Evolutionary conservation across 208 protist species (phyloP), one percentile per base, ranked within the genome.

Genomic region (Porcisia hertigi): DNA sequence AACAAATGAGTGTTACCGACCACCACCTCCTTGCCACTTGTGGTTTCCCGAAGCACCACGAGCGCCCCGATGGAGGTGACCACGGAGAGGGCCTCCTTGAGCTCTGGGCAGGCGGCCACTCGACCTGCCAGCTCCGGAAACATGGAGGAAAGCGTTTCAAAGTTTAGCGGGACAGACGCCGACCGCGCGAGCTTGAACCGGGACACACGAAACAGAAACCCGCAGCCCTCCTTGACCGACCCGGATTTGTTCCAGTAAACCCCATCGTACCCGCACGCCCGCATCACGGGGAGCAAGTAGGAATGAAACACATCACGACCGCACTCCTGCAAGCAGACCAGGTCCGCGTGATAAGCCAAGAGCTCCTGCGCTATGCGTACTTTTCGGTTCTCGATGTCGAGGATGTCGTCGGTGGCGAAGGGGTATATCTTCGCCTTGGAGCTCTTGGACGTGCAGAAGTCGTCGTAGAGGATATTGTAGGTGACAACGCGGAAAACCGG

Each of bases 391-490:
- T 88, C 81, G n/a, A 92, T 76, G 55, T 86, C 73, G 30, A 98
- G 80, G 12, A 94, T 69, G 30, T 92, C 91, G 30, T 93, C 89
- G 25, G 88, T 91, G 58, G 89, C 90, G 79, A 97, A 97, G 25
- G 93, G 92, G 76, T 97, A 98, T 66, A 98, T 96, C 62, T 86
- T 77, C 67, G 73, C 77, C 60, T 88, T 86, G 47, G 86, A 89
- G 64, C 73, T 70, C 60, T 81, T 86, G 9, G 85, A 89, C 12
- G 81, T 93, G 71, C 91, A 96, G 69, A 96, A 96, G 63, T 90
- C 88, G 69, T 98, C 95, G 79, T 96, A 88, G 9, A 98, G 87
- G 9, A 98, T 89, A 82, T 98, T 98, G 85, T 98, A 98, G 25
- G 91, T 89, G n/a, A 95, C 84, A 0, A 97, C 90, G 49, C 93